A percentile compares a stretch with the other conserved stretches of the same genome.
Evolutionary conservation across 2,329 filamentous ascomycete genomes (phyloP).

Genomic region (Ophiostoma angusticollis): DNA sequence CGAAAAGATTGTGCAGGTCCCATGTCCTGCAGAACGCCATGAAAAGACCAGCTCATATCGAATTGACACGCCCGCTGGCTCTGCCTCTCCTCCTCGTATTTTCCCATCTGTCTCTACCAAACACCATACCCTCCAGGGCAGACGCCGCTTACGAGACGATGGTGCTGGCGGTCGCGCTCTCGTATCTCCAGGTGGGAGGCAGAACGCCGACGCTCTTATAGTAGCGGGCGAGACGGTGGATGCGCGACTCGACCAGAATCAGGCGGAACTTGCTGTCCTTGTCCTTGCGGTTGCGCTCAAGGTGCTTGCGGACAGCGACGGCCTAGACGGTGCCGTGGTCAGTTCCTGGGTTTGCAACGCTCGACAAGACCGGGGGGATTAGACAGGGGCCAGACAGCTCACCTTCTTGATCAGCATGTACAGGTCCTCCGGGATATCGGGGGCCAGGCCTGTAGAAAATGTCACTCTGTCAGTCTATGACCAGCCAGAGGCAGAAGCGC

Average conservation of each 20-base stretch:
- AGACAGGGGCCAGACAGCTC: conserved; percentile 14
- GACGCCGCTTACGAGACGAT: conserved; percentile 71
- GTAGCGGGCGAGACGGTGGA: conserved; percentile 91
- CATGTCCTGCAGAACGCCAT: conserved; percentile 8
- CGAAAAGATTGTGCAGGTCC: neutral
- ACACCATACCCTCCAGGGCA: no score
- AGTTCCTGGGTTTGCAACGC: no score
- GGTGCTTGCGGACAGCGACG: conserved; percentile 98
- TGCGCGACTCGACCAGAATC: conserved; percentile 99
- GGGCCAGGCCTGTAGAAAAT: conserved; percentile 85
- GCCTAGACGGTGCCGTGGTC: conserved; percentile 57
- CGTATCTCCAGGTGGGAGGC: conserved; percentile 96
- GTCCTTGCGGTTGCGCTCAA: conserved; percentile 99
- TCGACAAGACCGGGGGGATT: neutral
- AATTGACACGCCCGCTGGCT: no score
- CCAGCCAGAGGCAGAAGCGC: conserved; percentile 70
- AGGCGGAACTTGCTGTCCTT: conserved; percentile 99
- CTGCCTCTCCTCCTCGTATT: neutral
- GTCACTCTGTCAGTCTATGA: conserved; percentile 89
- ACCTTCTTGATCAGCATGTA: conserved; percentile 99
- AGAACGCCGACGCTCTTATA: conserved; percentile 90
- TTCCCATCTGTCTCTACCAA: neutral
- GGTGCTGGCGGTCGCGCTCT: conserved; percentile 91
- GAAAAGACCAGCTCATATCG: no score
- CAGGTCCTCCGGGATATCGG: conserved; percentile 97